A percentile compares a stretch with the other conserved stretches of the same genome.
phyloP scores from a whole-genome alignment of 495 filamentous ascomycete genomes.

The Daldinia concentrica region DNA sequence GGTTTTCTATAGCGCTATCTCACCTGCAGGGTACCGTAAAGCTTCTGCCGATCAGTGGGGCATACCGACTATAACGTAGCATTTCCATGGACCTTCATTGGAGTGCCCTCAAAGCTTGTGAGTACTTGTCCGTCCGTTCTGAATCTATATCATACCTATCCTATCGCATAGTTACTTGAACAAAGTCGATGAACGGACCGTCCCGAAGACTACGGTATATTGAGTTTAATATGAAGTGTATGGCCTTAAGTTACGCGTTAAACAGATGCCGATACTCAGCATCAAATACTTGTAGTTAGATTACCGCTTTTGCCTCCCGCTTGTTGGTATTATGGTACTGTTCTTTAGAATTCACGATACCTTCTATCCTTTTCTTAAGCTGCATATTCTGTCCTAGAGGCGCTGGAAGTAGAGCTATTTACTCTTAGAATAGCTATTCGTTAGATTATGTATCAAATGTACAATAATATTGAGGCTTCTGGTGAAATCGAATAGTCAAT shows the following conservation, averaged over 20 bases:
- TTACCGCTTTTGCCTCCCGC: neutral
- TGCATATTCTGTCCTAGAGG: neutral
- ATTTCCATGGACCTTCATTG: neutral
- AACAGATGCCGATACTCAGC: neutral
- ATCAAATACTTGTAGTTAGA: too few relatives aligned
- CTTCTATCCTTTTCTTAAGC: neutral
- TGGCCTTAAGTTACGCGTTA: neutral
- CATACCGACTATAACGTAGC: neutral
- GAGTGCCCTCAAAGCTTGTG: neutral
- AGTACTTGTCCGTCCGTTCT: too few relatives aligned
- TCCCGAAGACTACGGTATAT: neutral
- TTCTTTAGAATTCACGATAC: neutral
- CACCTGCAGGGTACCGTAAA: neutral
- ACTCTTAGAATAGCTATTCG: too few relatives aligned
- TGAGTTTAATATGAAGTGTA: neutral
- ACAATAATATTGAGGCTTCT: neutral
- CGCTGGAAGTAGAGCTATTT: neutral
- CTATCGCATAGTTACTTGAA: too few relatives aligned
- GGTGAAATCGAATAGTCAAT: neutral
- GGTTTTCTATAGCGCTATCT: conserved; percentile 11
- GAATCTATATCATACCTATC: too few relatives aligned
- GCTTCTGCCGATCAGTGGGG: neutral
- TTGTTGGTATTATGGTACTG: neutral
- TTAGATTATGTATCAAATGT: neutral
- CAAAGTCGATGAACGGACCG: neutral